Evolutionary conservation across 192 early-diverging fungal species (phyloP).

Genomic region (Dissophora globulifera): DNA sequence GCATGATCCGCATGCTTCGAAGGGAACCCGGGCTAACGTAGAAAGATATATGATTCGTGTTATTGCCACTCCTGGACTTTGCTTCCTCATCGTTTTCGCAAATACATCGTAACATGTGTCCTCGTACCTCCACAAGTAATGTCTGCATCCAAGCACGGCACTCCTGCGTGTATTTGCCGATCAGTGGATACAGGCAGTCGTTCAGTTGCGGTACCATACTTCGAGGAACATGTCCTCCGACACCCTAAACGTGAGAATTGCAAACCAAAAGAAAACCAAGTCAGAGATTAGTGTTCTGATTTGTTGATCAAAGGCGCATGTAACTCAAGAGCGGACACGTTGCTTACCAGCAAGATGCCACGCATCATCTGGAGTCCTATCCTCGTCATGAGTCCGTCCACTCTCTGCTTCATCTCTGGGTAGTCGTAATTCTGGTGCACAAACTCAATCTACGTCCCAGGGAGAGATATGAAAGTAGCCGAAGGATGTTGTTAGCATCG

Average conservation of each 20-base stretch:
- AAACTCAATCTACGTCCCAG: constrained; percentile 64
- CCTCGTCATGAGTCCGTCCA: constrained; percentile 49
- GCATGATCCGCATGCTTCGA: constrained; percentile 55
- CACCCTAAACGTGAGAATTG: too few relatives aligned
- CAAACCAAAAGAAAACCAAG: too few relatives aligned
- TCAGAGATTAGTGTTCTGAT: too few relatives aligned
- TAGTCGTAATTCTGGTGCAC: constrained; percentile 55
- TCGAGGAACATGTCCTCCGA: constrained; percentile 64
- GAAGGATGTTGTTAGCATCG: too few relatives aligned
- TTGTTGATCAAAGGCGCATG: too few relatives aligned
- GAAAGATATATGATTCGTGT: neutral
- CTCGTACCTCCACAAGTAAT: constrained; percentile 55
- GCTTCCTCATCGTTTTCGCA: too few relatives aligned
- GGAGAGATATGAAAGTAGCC: too few relatives aligned
- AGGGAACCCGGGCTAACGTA: constrained; percentile 60
- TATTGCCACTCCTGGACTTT: too few relatives aligned
- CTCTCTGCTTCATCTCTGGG: constrained; percentile 45
- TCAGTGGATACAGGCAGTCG: constrained; percentile 62
- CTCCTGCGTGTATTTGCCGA: constrained; percentile 50
- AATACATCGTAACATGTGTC: too few relatives aligned
- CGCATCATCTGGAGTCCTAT: constrained; percentile 59
- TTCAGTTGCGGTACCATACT: constrained; percentile 62
- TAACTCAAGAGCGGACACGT: too few relatives aligned
- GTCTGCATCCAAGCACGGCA: constrained; percentile 59
- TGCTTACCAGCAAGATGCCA: constrained; percentile 29